A percentile compares a stretch with the other conserved stretches of the same genome.
phyloP scores from a whole-genome alignment of 306 rosid species.

The Senna siamea region DNA sequence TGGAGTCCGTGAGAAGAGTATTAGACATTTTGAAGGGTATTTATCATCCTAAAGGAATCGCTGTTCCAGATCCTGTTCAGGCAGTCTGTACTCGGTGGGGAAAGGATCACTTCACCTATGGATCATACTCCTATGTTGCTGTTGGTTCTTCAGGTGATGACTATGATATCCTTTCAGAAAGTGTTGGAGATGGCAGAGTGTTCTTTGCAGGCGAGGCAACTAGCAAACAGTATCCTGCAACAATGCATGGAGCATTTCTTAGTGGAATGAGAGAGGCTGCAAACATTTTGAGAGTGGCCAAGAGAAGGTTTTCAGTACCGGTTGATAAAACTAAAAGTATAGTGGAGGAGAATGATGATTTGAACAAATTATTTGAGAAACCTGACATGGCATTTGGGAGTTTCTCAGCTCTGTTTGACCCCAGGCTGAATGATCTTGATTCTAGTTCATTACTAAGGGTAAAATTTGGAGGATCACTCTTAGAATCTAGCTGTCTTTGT shows the following conservation, averaged over 20 bases:
- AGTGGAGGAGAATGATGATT: conserved; percentile 45
- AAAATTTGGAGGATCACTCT: conserved; percentile 54
- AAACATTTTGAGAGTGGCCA: conserved; percentile 74
- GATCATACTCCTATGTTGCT: conserved; percentile 89
- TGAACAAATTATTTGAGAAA: conserved; percentile 55
- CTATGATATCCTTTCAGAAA: conserved; percentile 81
- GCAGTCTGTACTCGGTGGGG: conserved; percentile 92
- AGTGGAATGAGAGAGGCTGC: conserved; percentile 98
- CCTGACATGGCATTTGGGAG: conserved; percentile 71
- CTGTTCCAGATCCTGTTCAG: conserved; percentile 81
- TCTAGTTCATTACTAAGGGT: conserved; percentile 67
- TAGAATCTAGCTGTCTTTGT: conserved; percentile 39
- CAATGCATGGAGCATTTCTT: conserved; percentile 92
- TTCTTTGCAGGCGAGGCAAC: conserved; percentile 97
- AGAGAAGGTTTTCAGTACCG: conserved; percentile 47
- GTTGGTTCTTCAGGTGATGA: conserved; percentile 91
- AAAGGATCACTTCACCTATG: conserved; percentile 67
- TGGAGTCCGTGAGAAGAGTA: conserved; percentile 86
- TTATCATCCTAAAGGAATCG: conserved; percentile 76
- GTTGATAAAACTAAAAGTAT: conserved; percentile 37
- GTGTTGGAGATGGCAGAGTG: conserved; percentile 74
- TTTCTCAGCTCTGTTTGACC: conserved; percentile 75
- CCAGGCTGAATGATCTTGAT: conserved; percentile 52
- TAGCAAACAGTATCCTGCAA: conserved; percentile 86
- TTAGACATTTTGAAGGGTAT: conserved; percentile 68